phyloP scores from a whole-genome alignment of 345 rosid genomes.

The Eucalyptus marginata region DNA sequence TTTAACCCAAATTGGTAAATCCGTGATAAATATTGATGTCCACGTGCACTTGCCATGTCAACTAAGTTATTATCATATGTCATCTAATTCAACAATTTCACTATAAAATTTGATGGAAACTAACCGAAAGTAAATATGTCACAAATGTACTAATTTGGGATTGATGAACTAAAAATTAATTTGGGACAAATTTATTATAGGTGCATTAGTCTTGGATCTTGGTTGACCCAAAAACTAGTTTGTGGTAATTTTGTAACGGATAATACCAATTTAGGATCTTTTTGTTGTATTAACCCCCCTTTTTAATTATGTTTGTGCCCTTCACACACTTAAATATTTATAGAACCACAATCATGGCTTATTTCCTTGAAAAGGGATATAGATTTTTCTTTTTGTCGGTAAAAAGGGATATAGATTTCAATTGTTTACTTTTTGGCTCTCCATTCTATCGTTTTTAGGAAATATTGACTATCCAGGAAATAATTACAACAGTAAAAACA shows the following conservation, averaged over 20 bases:
- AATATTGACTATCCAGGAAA: background rate
- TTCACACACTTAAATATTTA: too few species aligned
- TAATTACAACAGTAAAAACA: background rate
- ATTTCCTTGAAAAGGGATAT: background rate
- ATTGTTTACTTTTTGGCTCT: background rate
- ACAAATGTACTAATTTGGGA: background rate
- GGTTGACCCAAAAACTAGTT: too few species aligned
- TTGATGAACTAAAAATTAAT: too few species aligned
- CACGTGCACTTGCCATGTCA: background rate
- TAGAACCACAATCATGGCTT: background rate
- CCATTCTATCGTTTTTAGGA: background rate
- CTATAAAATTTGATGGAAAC: too few species aligned
- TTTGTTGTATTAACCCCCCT: background rate
- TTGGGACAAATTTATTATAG: accelerated
- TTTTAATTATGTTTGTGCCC: too few species aligned
- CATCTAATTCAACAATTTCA: too few species aligned
- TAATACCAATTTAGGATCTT: too few species aligned
- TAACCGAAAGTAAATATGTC: too few species aligned
- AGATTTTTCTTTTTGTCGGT: too few species aligned
- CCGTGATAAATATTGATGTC: background rate
- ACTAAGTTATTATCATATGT: background rate
- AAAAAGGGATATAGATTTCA: background rate
- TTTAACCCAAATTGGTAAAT: too few species aligned
- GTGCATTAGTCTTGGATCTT: background rate
- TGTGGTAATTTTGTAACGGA: background rate